A percentile compares a stretch with the other conserved stretches of the same genome.
These are phyloP conservation scores for Oryza glaberrima DNA, from an alignment of 176 grass and related monocot genomes.

Conservation along the genomic window DNA sequence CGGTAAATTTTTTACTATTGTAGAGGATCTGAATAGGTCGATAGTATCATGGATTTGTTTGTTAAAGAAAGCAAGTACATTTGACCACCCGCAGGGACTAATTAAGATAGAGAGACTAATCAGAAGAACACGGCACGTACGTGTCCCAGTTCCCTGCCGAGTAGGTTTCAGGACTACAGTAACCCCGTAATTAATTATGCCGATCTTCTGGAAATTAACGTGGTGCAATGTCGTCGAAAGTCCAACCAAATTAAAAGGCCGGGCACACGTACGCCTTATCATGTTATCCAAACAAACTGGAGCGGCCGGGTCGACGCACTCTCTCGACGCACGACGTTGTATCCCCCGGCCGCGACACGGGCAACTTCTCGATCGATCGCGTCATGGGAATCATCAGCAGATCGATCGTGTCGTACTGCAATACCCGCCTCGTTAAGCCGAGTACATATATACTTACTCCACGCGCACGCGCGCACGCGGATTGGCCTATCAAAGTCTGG, in stretches of 20 bases:
- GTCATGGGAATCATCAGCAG: no score
- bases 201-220: background rate
- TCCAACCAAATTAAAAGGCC: background rate
- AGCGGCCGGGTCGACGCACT: no score
- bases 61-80: background rate
- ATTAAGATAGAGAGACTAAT: background rate
- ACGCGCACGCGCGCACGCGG: background rate
- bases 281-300: no score
- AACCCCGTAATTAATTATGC: background rate
- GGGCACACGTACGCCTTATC: background rate
- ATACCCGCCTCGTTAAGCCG: no score
- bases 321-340: no score
- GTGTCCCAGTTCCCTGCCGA: background rate
- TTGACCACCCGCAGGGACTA: background rate
- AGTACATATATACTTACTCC: background rate
- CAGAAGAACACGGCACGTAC: background rate
- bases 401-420: no score
- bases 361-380: no score
- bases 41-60: no score
- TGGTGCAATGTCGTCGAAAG: background rate
- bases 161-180: background rate
- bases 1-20: no score
- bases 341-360: no score
- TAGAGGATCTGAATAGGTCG: no score
- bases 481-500: background rate